Evolutionary conservation across 1,139 yeast species (phyloP), one percentile per base, ranked within the genome.

Genomic region (Suhomyces choctaworum): DNA sequence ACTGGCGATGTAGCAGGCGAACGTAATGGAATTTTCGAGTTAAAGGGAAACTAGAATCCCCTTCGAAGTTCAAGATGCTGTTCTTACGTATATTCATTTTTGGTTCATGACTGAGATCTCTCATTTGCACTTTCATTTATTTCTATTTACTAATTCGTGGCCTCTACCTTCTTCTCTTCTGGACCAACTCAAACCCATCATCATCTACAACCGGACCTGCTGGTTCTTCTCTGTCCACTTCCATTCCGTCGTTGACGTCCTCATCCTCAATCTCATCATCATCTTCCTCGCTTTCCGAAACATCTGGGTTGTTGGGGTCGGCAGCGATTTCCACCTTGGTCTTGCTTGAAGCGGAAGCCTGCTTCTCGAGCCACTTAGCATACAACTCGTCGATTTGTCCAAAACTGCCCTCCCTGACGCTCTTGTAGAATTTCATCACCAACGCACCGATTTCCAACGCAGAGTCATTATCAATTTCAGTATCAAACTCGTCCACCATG

Each of bases 401-500:
- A 52, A 73, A 87, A 35, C 81, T 66, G 16, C 70, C 67, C 8
- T 62, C 62, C 2, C 63, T 60, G 40, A 89, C 84, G 39, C 84
- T 80, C 48, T 76, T 76, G 63, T 87, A 92, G 16, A 82, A 54
- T 35, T 73, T 72, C 39, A 89, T 60, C 20, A 94, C 72, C 46
- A 74, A 70, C 27, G 76, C 78, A 3, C 90, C 95, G 28, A 88
- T 76, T 12, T 77, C 78, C 41, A 82, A 69, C 0, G 95, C 95
- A 9, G 95, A 80, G 47, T 86, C 96, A 56, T 92, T 96, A 50
- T 92, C 97, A 26, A 92, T 77, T 36, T 79, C 76, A 5, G 85
- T 85, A 40, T 87, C 96, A 54, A 92, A 92, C 59, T 92, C 99
- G 61, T 92, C 98, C 45, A 82, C 79, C 96, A 92, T 87, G 25